Conservation (phyloP, 176 grass and related monocot genomes). For the Saccharum spontaneum region DNA sequence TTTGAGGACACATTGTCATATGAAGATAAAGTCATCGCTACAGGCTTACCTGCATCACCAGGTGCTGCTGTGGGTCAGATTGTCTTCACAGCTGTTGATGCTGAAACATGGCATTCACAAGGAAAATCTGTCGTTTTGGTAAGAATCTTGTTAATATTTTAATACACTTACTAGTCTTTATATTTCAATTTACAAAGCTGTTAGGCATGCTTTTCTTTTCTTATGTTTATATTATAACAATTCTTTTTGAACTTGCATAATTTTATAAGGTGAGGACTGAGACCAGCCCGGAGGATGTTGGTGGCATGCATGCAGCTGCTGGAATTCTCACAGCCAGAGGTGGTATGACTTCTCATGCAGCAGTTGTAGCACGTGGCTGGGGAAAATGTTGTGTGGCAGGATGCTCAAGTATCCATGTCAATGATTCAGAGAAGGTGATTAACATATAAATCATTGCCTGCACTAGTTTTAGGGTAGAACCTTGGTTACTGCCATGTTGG, state of each 20-base stretch:
- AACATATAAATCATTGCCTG: neutral
- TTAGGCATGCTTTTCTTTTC: neutral
- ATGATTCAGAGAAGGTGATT: slow-evolving; percentile 70
- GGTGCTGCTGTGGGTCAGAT: slow-evolving; percentile 86
- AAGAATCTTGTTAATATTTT: neutral
- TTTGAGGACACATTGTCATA: slow-evolving; percentile 79
- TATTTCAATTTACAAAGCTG: neutral
- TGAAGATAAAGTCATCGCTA: slow-evolving; percentile 64
- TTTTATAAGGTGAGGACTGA: slow-evolving; percentile 82
- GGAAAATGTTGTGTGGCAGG: slow-evolving; percentile 92
- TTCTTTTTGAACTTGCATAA: neutral
- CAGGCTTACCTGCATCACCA: slow-evolving; percentile 89
- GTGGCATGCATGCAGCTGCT: slow-evolving; percentile 80
- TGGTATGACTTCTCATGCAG: slow-evolving; percentile 97
- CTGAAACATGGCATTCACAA: slow-evolving; percentile 85
- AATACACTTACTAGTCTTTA: neutral
- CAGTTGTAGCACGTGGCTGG: slow-evolving; percentile 93
- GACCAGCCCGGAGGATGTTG: slow-evolving; percentile 95
- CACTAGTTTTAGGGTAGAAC: neutral
- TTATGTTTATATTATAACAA: neutral
- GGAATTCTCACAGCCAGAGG: slow-evolving; percentile 96
- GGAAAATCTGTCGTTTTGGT: slow-evolving; percentile 90
- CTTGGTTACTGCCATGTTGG: neutral
- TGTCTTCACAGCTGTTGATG: slow-evolving; percentile 82
- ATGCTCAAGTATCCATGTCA: slow-evolving; percentile 78